Evolutionary conservation across 2,329 filamentous ascomycete genomes (phyloP).

Genomic region (Xylariaceae sp.): DNA sequence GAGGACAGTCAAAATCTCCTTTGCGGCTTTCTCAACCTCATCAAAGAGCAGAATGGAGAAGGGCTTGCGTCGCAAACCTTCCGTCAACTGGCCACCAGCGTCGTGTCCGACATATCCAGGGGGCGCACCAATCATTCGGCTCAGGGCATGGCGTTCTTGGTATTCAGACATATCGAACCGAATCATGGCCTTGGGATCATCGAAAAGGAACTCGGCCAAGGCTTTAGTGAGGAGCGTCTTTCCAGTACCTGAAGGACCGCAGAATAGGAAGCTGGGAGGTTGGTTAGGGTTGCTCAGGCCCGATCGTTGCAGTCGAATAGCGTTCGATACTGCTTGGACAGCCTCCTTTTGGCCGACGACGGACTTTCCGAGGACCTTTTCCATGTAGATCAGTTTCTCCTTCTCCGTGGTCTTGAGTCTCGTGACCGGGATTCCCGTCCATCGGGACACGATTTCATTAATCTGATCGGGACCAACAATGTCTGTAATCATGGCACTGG

Average conservation of each 20-base stretch:
- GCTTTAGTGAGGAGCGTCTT: constrained; percentile 97
- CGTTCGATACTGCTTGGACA: constrained; percentile 87
- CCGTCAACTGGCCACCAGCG: constrained; percentile 89
- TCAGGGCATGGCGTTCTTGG: constrained; percentile 91
- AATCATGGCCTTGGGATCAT: constrained; percentile 96
- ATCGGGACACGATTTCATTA: constrained; percentile 94
- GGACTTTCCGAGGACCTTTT: constrained; percentile 73
- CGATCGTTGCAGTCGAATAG: constrained; percentile 90
- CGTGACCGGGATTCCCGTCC: constrained; percentile 98
- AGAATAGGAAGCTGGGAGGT: constrained; percentile 97
- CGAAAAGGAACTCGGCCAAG: constrained; percentile 94
- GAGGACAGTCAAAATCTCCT: constrained; percentile 92
- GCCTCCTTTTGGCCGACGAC: constrained; percentile 95
- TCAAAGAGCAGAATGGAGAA: constrained; percentile 98
- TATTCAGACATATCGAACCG: constrained; percentile 99
- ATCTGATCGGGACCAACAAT: constrained; percentile 96
- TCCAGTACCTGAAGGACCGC: constrained; percentile 94
- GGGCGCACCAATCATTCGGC: constrained; percentile 95
- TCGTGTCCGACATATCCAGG: constrained; percentile 97
- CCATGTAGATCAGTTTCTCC: constrained; percentile 98
- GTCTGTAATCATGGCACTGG: constrained; percentile 78
- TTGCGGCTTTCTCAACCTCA: constrained; percentile 97
- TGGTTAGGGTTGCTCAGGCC: constrained; percentile 94
- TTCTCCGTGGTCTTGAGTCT: constrained; percentile 92
- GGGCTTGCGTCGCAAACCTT: constrained; percentile 85